These are phyloP conservation scores for Phytophthora fragariaefolia DNA, from an alignment of 352 stramenopile species.

Conservation along the genomic window DNA sequence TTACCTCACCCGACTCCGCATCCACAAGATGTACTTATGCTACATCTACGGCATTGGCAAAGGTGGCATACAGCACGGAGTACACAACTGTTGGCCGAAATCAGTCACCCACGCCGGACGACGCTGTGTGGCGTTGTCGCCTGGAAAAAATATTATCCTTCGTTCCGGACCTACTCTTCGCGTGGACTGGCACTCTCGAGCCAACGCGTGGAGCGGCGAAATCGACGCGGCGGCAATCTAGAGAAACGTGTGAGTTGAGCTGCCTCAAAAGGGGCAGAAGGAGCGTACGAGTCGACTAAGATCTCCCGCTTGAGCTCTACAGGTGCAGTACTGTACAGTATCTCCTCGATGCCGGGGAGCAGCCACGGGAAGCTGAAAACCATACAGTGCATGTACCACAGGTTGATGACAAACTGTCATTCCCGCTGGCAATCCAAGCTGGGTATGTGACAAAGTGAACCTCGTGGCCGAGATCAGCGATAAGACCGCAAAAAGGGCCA, in stretches of 20 bases:
- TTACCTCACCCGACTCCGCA: not conserved
- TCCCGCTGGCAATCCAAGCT: conserved; percentile 1
- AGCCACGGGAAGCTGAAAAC: too few species aligned
- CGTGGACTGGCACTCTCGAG: not conserved
- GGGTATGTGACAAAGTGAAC: conserved; percentile 19
- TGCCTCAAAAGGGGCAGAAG: conserved; percentile 16
- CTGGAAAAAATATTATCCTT: conserved; percentile 10
- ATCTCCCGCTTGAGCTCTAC: not conserved
- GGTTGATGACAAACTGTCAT: too few species aligned
- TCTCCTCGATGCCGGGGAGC: conserved; percentile 10
- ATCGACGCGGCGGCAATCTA: conserved; percentile 16
- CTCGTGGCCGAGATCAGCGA: conserved; percentile 15
- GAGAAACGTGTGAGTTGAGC: conserved; percentile 8
- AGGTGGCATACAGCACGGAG: too few species aligned
- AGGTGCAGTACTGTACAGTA: too few species aligned
- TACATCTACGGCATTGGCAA: too few species aligned
- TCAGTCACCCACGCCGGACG: conserved; percentile 8
- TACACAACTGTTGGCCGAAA: conserved; percentile 21
- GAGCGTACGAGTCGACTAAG: conserved; percentile 3
- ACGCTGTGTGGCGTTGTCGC: not conserved
- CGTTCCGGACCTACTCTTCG: conserved; percentile 1
- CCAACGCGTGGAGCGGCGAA: not conserved
- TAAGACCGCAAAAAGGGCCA: conserved; percentile 3
- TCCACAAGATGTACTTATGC: too few species aligned
- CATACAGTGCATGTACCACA: too few species aligned